Evolutionary conservation across 306 rosid genomes (phyloP).

Genomic region (Nissolia schottii): DNA sequence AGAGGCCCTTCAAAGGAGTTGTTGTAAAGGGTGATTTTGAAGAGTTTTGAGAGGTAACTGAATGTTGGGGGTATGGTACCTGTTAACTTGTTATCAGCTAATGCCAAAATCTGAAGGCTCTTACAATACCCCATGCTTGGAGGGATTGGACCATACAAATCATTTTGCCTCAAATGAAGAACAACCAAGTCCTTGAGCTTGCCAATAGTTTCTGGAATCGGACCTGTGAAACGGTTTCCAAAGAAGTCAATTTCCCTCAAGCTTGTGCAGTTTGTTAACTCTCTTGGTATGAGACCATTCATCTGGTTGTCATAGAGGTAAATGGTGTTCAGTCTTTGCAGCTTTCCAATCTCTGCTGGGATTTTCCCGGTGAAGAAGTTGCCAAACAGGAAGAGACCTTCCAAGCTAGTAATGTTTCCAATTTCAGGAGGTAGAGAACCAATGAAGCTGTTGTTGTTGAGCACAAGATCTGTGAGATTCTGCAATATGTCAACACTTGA

Average conservation of each 20-base stretch:
- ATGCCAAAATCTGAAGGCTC: conserved; percentile 71
- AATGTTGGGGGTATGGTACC: conserved; percentile 84
- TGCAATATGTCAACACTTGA: conserved; percentile 45
- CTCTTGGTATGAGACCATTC: conserved; percentile 75
- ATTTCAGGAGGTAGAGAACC: conserved; percentile 71
- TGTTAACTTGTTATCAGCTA: conserved; percentile 88
- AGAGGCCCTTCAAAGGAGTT: conserved; percentile 93
- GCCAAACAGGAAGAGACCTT: conserved; percentile 60
- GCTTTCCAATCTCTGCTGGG: conserved; percentile 78
- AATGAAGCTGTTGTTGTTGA: conserved; percentile 79
- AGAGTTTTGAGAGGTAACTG: conserved; percentile 66
- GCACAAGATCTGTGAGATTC: conserved; percentile 68
- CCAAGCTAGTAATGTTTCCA: conserved; percentile 67
- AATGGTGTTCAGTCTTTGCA: conserved; percentile 48
- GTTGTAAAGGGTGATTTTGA: conserved; percentile 78
- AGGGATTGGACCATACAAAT: conserved; percentile 80
- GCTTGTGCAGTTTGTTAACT: conserved; percentile 76
- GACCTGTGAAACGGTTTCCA: conserved; percentile 76
- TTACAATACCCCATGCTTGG: conserved; percentile 85
- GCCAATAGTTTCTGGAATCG: conserved; percentile 81
- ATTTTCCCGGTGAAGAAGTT: conserved; percentile 64
- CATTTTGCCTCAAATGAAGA: conserved; percentile 93
- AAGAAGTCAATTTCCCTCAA: conserved; percentile 75
- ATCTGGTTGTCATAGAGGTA: conserved; percentile 89
- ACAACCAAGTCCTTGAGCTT: conserved; percentile 62